Evolutionary conservation across 2,329 filamentous ascomycete species (phyloP), one percentile per base, ranked within the genome.

Genomic region (Aspergillus sp.): DNA sequence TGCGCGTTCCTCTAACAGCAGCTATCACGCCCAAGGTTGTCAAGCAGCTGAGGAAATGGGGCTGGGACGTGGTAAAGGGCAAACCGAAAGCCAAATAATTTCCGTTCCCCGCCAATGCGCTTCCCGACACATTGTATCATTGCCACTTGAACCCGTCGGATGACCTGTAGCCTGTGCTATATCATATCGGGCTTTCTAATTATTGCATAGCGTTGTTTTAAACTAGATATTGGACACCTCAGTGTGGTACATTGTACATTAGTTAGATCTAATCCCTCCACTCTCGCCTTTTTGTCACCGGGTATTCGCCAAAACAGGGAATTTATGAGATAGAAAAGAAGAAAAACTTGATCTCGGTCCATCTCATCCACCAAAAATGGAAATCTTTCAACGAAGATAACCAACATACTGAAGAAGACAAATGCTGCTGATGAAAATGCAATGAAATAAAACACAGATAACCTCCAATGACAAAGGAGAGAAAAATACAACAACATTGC

Each of bases 11-110:
- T 8, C 78, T 98, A 62, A 95, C 95, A 1, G 92, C 91, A 12
- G 93, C 92, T 3, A 82, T 98, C 35, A 92, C 91, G 8, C 95
- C 95, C 1, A 97, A 96, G 76, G 88, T 98, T n/a, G 95, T 97
- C 68, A 96, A 91, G 76, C 85, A 87, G 12, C 80, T 99, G 27
- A 82, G 93, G 63, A 83, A 86, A 12, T 96, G 93, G 91, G 95
- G 95, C 5, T 98, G 91, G 88, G 86, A 98, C 71, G 95, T 99
- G 70, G 93, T 93, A 51, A 96, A 91, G 80, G 82, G 86, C 66
- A 85, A 79, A 64, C 74, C 75, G 2, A 77, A 74, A 62, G 71
- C 65, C 49, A 61, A 62, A 43, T 72, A 63, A 64, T 45, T 23
- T 7, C 15, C 27, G 19, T 31, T 5, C 7, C 21, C 21, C 19